Evolutionary conservation across 192 early-diverging fungal genomes (phyloP).

Genomic region (Entomortierella parvispora): DNA sequence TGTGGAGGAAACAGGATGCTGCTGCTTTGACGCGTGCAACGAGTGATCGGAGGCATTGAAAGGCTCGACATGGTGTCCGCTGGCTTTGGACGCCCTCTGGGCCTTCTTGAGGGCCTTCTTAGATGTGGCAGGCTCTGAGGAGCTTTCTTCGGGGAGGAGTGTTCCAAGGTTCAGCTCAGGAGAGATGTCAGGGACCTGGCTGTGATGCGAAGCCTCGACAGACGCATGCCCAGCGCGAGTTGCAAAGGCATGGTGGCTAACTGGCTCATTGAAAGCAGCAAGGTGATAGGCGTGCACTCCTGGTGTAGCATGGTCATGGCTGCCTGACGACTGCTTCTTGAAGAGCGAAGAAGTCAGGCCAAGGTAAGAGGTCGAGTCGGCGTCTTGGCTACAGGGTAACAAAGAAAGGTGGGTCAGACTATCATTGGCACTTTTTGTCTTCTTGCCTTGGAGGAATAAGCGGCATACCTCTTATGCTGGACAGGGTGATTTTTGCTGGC

Average conservation of each 20-base stretch:
- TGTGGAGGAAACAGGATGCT: no score
- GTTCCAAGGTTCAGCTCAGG: slow-evolving; percentile 10
- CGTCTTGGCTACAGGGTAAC: neutral
- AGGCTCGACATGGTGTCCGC: no score
- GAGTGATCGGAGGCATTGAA: neutral
- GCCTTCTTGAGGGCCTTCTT: neutral
- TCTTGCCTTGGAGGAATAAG: neutral
- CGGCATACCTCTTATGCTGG: no score
- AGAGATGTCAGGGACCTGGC: neutral
- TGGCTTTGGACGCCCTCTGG: neutral
- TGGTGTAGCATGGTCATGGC: neutral
- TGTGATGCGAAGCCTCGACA: neutral
- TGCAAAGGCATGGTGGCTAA: neutral
- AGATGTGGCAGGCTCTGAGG: no score
- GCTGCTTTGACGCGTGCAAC: neutral
- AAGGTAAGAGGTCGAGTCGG: neutral
- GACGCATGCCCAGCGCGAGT: neutral
- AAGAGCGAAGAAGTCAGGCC: slow-evolving; percentile 3
- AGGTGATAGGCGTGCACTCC: neutral
- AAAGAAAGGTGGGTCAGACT: no score
- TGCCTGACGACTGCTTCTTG: neutral
- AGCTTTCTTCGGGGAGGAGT: neutral
- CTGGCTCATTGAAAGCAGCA: neutral
- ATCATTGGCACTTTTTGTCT: neutral
- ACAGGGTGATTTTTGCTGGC: no score